Percentiles rank a stretch among this genome's conserved stretches.
phyloP scores from a whole-genome alignment of 768 basidiomycete genomes.

The Russula foetens region DNA sequence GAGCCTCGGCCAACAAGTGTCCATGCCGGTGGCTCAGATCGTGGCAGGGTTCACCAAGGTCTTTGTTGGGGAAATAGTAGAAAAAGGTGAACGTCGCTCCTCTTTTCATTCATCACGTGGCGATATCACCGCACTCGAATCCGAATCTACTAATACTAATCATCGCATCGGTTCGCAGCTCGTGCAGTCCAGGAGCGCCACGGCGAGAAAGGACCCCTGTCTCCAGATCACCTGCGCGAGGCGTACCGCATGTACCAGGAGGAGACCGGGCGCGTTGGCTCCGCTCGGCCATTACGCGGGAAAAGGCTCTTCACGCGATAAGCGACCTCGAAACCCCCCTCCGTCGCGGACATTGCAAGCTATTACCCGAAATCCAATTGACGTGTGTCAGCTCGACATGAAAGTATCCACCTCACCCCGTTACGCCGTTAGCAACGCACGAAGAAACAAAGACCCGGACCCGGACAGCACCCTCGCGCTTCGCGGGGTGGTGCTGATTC shows the following conservation, averaged over 20 bases:
- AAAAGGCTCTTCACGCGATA: slow-evolving; percentile 54
- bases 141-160: no score
- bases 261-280: slow-evolving; percentile 74
- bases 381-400: not conserved
- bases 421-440: not conserved
- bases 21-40: slow-evolving; percentile 80
- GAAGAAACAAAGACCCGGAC: not conserved
- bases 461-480: not conserved
- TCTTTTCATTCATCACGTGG: not conserved
- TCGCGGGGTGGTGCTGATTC: not conserved
- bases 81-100: slow-evolving; percentile 49
- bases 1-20: slow-evolving; percentile 70
- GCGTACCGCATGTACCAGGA: slow-evolving; percentile 79
- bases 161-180: slow-evolving; percentile 35
- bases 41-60: slow-evolving; percentile 88
- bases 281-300: slow-evolving; percentile 58
- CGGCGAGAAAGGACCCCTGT: slow-evolving; percentile 68
- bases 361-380: not conserved
- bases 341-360: not conserved
- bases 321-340: not conserved
- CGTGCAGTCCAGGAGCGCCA: slow-evolving; percentile 66
- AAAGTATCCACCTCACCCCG: not conserved
- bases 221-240: slow-evolving; percentile 85
- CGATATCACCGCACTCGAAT: no score
- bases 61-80: slow-evolving; percentile 88